These are phyloP conservation scores for Gaeumannomyces sp. DNA, from an alignment of 2,329 filamentous ascomycete genomes.

Conservation along the genomic window DNA sequence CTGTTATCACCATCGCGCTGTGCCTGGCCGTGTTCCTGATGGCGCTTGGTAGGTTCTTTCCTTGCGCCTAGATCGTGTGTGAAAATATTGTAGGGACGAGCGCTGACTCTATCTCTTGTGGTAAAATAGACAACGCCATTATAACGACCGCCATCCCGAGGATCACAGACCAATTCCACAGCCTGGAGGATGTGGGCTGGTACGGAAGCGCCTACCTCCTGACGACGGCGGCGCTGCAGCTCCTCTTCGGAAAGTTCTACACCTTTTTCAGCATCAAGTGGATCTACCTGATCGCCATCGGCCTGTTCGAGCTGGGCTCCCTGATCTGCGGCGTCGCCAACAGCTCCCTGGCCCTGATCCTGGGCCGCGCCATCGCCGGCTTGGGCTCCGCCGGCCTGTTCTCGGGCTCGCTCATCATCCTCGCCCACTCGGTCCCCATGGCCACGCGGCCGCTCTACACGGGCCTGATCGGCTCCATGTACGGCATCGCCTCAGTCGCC, in stretches of 20 bases:
- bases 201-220: slow-evolving; percentile 34
- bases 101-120: neutral
- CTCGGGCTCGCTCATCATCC: slow-evolving; percentile 30
- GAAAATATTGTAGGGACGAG: neutral
- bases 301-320: slow-evolving; percentile 31
- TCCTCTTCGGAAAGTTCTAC: slow-evolving; percentile 29
- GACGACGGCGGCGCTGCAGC: slow-evolving; percentile 27
- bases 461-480: slow-evolving; percentile 34
- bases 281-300: slow-evolving; percentile 26
- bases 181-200: slow-evolving; percentile 36
- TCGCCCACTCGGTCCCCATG: slow-evolving; percentile 20
- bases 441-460: slow-evolving; percentile 17
- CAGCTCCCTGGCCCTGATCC: slow-evolving; percentile 18
- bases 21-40: slow-evolving; percentile 39
- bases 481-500: slow-evolving; percentile 29
- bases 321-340: slow-evolving; percentile 25
- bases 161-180: slow-evolving; percentile 29
- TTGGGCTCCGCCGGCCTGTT: slow-evolving; percentile 32
- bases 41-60: slow-evolving; percentile 23
- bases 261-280: slow-evolving; percentile 31
- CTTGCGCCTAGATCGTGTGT: neutral
- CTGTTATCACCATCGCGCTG: slow-evolving; percentile 35
- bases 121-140: slow-evolving; percentile 22
- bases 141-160: slow-evolving; percentile 30
- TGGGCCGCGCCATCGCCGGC: slow-evolving; percentile 20